Conservation (phyloP, 148 eudicot genomes). For the Cornus florida region DNA sequence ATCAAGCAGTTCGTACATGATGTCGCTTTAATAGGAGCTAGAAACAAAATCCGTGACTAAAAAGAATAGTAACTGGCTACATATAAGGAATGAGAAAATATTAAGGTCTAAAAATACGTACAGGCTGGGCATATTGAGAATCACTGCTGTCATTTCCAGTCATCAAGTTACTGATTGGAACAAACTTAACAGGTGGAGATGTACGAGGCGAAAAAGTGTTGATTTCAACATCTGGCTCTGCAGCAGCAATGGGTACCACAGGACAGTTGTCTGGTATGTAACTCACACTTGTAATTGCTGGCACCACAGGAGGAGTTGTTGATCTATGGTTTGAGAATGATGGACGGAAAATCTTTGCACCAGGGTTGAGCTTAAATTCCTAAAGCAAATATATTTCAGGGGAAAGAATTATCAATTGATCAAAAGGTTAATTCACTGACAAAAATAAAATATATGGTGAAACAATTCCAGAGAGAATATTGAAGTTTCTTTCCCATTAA, state of each 20-base stretch:
- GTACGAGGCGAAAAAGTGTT: constrained; percentile 43
- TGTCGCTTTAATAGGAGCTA: background rate
- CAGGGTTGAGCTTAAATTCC: constrained; percentile 95
- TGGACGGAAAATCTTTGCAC: constrained; percentile 83
- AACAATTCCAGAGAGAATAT: background rate
- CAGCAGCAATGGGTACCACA: constrained; percentile 39
- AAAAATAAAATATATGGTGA: background rate
- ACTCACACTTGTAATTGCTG: constrained; percentile 43
- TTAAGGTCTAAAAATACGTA: constrained; percentile 33
- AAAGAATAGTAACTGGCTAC: background rate
- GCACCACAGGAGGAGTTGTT: constrained; percentile 46
- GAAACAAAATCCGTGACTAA: background rate
- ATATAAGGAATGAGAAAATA: background rate
- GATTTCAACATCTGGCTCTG: constrained; percentile 59
- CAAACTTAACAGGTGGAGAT: constrained; percentile 57
- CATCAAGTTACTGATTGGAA: constrained; percentile 49
- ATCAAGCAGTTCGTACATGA: background rate
- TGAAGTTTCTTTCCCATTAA: background rate
- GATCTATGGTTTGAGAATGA: constrained; percentile 50
- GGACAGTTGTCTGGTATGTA: constrained; percentile 49
- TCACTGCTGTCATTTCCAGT: constrained; percentile 45
- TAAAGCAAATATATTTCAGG: constrained; percentile 24
- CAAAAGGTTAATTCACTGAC: background rate
- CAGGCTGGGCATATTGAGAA: constrained; percentile 65
- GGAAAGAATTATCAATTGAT: background rate